Base-by-base conservation (phyloP, 805 yeast species). In the Cyberlindnera maritima region DNA sequence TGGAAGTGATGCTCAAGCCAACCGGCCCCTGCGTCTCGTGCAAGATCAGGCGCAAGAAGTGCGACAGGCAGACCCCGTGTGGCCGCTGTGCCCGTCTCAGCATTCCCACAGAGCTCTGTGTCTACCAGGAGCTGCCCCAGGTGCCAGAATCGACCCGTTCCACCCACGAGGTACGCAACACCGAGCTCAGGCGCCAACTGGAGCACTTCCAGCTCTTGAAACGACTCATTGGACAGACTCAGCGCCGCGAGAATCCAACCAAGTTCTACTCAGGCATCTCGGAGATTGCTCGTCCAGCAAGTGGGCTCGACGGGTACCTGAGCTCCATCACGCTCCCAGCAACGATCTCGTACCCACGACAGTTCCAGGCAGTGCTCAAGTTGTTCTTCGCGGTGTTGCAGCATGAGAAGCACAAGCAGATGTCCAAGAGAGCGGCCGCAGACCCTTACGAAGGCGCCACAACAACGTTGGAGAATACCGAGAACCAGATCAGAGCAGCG, bases 31-130 rank as follows among this genome's bases (percentile, higher is more conserved):
- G 31, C 11, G 31, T 28, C n/a, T 28, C 31, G n/a, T 28, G 31
- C n/a, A 28, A 28, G 31, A 11, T 43, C 5, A 26, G 46, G 17
- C 28, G 46, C 3, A 43, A 43, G 41, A 36, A 37, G 33, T 43
- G 45, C 14, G 46, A 43, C 41, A 28, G 38, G 20, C 4, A 12
- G 23, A 13, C 4, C 4, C 37, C 41, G 19, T 43, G 46, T 25
- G n/a, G 32, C 19, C 29, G 46, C n/a, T 43, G 46, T 20, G 4
- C 10, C 14, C 10, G 26, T 4, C 38, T 43, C 13, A 11, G 28
- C 19, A 43, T 43, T 17, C 41, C 41, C 3, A 13, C 10, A 17
- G 38, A 43, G 33, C 31, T 19, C 36, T 43, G 46, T 18, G 37
- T 43, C 18, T 43, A 43, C 11, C 31, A 28, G n/a, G 31, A 28